Evolutionary conservation across 148 eudicot species (phyloP).

Genomic region (Dysphania ambrosioides): DNA sequence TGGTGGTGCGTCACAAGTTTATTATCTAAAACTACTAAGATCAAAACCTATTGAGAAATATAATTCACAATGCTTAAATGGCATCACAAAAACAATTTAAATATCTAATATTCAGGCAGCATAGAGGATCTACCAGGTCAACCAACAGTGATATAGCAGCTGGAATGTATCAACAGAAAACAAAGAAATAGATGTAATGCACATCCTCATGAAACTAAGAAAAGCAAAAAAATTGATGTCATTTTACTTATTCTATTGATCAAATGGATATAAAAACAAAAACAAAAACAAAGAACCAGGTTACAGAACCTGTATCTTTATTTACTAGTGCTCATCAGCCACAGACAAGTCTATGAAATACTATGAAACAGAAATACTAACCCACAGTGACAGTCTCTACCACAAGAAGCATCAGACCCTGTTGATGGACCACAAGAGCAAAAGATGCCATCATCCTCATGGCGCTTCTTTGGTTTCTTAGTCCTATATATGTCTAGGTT

Average conservation of each 20-base stretch:
- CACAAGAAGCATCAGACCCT: conserved; percentile 68
- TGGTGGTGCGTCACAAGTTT: not conserved
- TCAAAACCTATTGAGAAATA: not conserved
- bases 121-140: not conserved
- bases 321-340: not conserved
- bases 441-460: conserved; percentile 95
- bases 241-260: too few species aligned
- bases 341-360: conserved; percentile 4
- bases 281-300: not conserved
- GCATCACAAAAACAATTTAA: not conserved
- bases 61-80: not conserved
- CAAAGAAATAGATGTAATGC: not conserved
- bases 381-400: conserved; percentile 96
- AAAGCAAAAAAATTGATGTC: not conserved
- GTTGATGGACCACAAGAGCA: conserved; percentile 77
- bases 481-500: conserved; percentile 74
- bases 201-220: not conserved
- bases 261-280: too few species aligned
- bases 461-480: conserved; percentile 75
- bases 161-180: not conserved
- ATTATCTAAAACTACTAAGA: not conserved
- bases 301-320: not conserved
- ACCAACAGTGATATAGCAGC: not conserved
- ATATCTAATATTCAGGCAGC: not conserved
- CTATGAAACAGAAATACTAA: conserved; percentile 32